Conservation (phyloP, 257 asterid species). For the Solanum clarkiae region DNA sequence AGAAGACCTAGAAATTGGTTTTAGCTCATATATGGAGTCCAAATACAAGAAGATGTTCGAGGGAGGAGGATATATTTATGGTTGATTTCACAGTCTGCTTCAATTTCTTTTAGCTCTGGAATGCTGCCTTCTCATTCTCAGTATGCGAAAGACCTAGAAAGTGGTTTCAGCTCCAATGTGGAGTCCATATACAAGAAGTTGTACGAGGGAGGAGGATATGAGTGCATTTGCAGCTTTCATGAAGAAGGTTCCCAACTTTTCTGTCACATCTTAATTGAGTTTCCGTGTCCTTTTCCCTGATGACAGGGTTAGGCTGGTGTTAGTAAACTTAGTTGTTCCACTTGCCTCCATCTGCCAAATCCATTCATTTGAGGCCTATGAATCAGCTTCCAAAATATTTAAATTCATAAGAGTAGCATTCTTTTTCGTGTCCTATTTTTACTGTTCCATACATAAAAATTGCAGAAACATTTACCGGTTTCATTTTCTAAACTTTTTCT, state of each 20-base stretch:
- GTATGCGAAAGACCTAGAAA: slow-evolving; percentile 84
- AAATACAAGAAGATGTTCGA: slow-evolving; percentile 95
- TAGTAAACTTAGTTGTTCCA: too few species aligned
- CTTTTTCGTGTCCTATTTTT: neutral
- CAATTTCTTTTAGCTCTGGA: slow-evolving; percentile 6
- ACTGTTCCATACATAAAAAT: neutral
- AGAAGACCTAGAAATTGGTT: slow-evolving; percentile 86
- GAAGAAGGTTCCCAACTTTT: slow-evolving; percentile 24
- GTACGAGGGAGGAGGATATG: slow-evolving; percentile 68
- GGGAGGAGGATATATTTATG: slow-evolving; percentile 43
- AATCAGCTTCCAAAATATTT: neutral
- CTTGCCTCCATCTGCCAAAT: too few species aligned
- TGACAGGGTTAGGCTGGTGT: neutral
- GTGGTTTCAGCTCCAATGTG: slow-evolving; percentile 87
- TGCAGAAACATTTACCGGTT: neutral
- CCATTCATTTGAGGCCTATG: too few species aligned
- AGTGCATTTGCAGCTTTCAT: slow-evolving; percentile 92
- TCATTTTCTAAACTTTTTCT: neutral
- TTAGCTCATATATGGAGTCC: slow-evolving; percentile 87
- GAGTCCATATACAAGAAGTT: slow-evolving; percentile 94
- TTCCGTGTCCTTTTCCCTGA: neutral
- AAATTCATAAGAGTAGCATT: neutral
- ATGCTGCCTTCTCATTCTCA: slow-evolving; percentile 22
- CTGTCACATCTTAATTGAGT: neutral
- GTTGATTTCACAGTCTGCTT: neutral